Evolutionary conservation across 352 stramenopile species (phyloP).

Genomic region (Pythium utonaiense): DNA sequence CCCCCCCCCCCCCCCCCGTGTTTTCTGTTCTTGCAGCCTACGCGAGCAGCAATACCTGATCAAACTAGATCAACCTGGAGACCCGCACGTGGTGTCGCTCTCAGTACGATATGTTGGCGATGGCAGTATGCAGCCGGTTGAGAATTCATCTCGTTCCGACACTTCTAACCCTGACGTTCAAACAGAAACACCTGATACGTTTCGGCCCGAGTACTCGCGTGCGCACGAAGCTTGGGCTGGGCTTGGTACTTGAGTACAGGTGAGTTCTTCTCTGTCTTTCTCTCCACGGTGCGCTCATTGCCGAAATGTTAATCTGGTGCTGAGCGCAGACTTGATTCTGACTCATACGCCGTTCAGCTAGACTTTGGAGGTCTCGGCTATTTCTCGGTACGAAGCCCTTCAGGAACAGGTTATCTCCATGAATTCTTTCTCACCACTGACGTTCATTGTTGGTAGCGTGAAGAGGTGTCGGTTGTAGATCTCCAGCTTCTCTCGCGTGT

Average conservation of each 20-base stretch:
- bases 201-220: slow-evolving; percentile 34
- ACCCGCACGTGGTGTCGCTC: not conserved
- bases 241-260: slow-evolving; percentile 25
- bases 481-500: slow-evolving; percentile 61
- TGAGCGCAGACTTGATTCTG: slow-evolving; percentile 21
- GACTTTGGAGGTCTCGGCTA: slow-evolving; percentile 43
- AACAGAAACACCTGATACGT: slow-evolving; percentile 32
- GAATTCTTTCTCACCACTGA: not conserved
- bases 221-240: slow-evolving; percentile 33
- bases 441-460: slow-evolving; percentile 11
- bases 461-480: slow-evolving; percentile 60
- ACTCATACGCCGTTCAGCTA: slow-evolving; percentile 39
- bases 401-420: too few relatives aligned
- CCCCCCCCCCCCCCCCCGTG: not conserved
- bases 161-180: not conserved
- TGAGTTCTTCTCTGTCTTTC: slow-evolving; percentile 9
- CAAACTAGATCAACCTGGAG: not conserved
- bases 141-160: too few relatives aligned
- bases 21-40: slow-evolving; percentile 15
- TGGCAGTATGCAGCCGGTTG: not conserved
- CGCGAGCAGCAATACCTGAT: slow-evolving; percentile 25
- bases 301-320: not conserved
- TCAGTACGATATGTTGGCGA: slow-evolving; percentile 1
- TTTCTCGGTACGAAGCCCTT: slow-evolving; percentile 26
- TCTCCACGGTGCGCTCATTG: not conserved